Evolutionary conservation across 2,329 filamentous ascomycete genomes (phyloP), one percentile per base, ranked within the genome.

Genomic region (Coniosporium tulheliwenetii): DNA sequence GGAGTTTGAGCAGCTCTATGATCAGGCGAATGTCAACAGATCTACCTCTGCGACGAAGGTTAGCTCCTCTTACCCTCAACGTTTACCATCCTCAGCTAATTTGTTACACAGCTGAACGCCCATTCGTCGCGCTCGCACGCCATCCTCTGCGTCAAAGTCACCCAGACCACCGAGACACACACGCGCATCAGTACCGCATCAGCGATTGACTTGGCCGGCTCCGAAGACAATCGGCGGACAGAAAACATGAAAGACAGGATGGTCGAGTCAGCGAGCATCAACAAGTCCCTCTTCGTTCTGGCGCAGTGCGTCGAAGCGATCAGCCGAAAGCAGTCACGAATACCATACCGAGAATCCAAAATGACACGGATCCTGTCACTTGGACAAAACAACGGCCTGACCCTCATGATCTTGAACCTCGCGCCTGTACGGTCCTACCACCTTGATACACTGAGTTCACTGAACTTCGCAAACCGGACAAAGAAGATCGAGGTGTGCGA

Each of bases 221-320:
- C 87, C 1, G 91, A 96, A 61, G 89, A 96, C 60, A 96, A 96
- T 58, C 75, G 89, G 38, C 72, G 89, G 39, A 96, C 89, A 0
- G 89, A 94, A 40, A 96, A 96, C 59, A 85, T 80, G 52, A 91
- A 87, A 58, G 86, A 94, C 59, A 74, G 89, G 19, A 69, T 96
- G 56, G 75, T 94, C n/a, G 89, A 96, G 61, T 94, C 86, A 33
- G 86, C 89, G 0, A 89, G 85, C 53, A 96, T 96, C 67, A 96
- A 96, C 71, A 96, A 95, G 65, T 93, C 85, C 47, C 69, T 96
- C 5, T 96, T 96, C 53, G 87, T 95, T 13, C 66, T 96, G 38
- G 89, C 85, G 36, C 86, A 94, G 58, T 96, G 89, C 52, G 89
- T 96, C 40, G 89, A 96, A 56, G 89, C 89, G 42, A 96, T 96